Percentiles rank a stretch among this genome's conserved stretches.
These are phyloP conservation scores for Populus euphratica DNA, from an alignment of 345 rosid species.

Conservation along the genomic window DNA sequence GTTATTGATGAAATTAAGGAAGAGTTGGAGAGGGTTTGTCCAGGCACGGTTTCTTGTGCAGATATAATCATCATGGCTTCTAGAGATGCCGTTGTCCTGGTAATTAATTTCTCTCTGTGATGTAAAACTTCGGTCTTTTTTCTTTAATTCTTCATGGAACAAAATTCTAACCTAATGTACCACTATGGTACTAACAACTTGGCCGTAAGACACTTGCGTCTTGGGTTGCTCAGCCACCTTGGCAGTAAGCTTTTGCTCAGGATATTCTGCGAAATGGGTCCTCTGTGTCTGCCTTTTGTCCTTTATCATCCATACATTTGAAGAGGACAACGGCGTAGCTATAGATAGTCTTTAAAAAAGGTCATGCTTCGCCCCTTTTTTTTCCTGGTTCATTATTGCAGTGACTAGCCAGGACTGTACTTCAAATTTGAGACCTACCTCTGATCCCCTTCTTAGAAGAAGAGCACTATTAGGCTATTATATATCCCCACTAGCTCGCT, in stretches of 20 bases:
- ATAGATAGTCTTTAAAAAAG: not conserved
- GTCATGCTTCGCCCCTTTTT: not conserved
- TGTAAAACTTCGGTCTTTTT: not conserved
- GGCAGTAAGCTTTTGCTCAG: not conserved
- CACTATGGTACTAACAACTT: not conserved
- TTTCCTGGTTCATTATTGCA: not conserved
- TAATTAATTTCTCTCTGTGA: constrained; percentile 19
- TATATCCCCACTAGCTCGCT: not conserved
- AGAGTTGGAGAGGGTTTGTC: constrained; percentile 73
- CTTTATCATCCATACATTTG: not conserved
- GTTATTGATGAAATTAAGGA: constrained; percentile 68
- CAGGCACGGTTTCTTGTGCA: constrained; percentile 79
- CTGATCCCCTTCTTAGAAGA: not conserved
- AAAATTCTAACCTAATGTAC: not conserved
- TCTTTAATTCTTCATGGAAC: not conserved
- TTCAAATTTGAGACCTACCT: not conserved
- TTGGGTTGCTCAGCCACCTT: not conserved
- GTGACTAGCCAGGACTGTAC: not conserved
- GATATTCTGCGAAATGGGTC: constrained; percentile 21
- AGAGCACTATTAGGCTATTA: no score
- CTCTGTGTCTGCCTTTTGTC: constrained; percentile 17
- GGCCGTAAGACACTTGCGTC: not conserved
- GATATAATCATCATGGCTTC: constrained; percentile 87
- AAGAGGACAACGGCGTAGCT: not conserved
- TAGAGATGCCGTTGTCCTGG: constrained; percentile 85